Conservation (phyloP, 768 basidiomycete species). For the Hypholoma fasciculare region DNA sequence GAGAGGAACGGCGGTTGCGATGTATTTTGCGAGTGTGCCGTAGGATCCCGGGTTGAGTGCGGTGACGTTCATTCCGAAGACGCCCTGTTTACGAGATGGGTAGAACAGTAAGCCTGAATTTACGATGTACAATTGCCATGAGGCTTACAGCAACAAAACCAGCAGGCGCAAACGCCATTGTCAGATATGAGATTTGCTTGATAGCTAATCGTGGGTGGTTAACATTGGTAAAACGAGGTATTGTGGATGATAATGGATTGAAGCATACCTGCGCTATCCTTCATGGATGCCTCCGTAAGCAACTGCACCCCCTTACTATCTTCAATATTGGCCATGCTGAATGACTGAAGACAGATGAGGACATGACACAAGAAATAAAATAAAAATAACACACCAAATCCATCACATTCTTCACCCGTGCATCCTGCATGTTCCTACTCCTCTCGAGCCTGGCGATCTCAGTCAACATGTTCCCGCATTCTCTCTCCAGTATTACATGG, state of each 20-base stretch:
- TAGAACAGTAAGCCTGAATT: background rate
- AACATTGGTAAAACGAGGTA: background rate
- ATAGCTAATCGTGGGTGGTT: conserved; percentile 29
- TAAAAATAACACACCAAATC: conserved; percentile 32
- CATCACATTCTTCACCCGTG: conserved; percentile 51
- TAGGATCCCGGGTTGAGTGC: conserved; percentile 34
- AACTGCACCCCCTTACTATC: conserved; percentile 44
- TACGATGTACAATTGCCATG: background rate
- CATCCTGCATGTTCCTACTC: conserved; percentile 40
- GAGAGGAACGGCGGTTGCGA: conserved; percentile 37
- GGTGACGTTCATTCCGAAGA: conserved; percentile 58
- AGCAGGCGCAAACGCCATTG: conserved; percentile 63
- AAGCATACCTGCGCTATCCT: conserved; percentile 39
- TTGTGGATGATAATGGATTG: background rate
- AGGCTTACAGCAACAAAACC: conserved; percentile 44
- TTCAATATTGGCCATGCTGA: conserved; percentile 46
- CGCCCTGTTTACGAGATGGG: conserved; percentile 28
- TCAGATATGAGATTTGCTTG: conserved; percentile 57
- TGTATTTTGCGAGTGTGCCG: conserved; percentile 37
- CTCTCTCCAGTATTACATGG: conserved; percentile 33
- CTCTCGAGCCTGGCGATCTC: conserved; percentile 52
- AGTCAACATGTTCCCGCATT: conserved; percentile 45
- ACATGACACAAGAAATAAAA: background rate
- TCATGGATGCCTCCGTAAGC: conserved; percentile 39
- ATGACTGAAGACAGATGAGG: conserved; percentile 33